These are phyloP conservation scores for Ilyonectria mors-panacis DNA, from an alignment of 2,329 filamentous ascomycete genomes.

Conservation along the genomic window DNA sequence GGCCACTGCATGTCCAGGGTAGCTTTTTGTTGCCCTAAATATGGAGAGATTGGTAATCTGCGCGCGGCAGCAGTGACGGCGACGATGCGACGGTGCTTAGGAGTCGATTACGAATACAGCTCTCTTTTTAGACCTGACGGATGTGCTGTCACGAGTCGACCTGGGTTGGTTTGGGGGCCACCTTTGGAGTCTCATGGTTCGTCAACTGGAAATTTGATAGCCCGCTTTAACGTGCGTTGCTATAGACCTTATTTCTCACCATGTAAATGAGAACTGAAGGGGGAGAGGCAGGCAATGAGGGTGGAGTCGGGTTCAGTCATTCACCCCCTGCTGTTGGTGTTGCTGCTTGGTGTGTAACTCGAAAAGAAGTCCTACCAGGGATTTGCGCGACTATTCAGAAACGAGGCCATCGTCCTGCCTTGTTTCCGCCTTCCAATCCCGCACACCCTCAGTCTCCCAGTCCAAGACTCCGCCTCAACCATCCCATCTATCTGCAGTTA, in stretches of 20 bases:
- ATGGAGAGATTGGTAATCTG: constrained; percentile 22
- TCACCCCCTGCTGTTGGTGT: background rate
- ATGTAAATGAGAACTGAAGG: background rate
- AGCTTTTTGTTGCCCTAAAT: background rate
- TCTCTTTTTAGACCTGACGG: constrained; percentile 25
- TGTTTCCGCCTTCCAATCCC: background rate
- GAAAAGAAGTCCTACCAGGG: constrained; percentile 2
- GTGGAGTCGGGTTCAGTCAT: background rate
- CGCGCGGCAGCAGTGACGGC: background rate
- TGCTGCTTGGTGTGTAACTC: background rate
- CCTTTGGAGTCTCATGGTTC: background rate
- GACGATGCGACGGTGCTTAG: constrained; percentile 19
- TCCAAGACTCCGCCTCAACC: constrained; percentile 12
- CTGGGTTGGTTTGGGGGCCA: background rate
- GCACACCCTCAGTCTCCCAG: background rate
- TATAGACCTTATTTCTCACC: background rate
- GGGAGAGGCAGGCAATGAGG: background rate
- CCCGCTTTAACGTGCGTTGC: background rate
- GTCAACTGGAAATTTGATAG: background rate
- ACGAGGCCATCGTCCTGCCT: background rate
- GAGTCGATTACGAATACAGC: constrained; percentile 21
- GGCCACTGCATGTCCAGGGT: constrained; percentile 10
- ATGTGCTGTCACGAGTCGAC: background rate
- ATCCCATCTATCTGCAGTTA: constrained; percentile 16
- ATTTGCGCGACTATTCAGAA: background rate